A percentile compares a stretch with the other conserved stretches of the same genome.
These are phyloP conservation scores for Sporothrix pseudoabietina DNA, from an alignment of 2,329 filamentous ascomycete species.

Conservation along the genomic window DNA sequence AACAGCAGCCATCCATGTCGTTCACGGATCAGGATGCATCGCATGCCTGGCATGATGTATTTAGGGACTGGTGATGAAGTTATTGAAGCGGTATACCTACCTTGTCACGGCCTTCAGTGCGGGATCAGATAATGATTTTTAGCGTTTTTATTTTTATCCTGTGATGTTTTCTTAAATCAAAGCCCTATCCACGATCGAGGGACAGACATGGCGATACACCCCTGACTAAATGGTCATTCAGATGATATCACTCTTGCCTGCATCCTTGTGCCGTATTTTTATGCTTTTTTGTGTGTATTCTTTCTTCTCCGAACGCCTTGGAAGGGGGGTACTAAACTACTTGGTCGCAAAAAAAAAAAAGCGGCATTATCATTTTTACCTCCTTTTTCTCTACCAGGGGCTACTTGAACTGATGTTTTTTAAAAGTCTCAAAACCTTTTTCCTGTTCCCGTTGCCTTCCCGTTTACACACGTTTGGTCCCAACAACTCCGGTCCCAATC, in stretches of 20 bases:
- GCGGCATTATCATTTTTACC: slow-evolving; percentile 27
- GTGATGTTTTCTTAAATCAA: neutral
- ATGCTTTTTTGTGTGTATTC: slow-evolving; percentile 23
- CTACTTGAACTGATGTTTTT: slow-evolving; percentile 26
- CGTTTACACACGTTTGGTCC: slow-evolving; percentile 13
- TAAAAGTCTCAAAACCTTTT: slow-evolving; percentile 8
- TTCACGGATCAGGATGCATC: neutral
- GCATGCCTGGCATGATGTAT: slow-evolving; percentile 12
- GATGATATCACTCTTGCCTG: neutral
- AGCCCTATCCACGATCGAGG: neutral
- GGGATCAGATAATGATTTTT: neutral
- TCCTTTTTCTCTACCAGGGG: slow-evolving; percentile 29
- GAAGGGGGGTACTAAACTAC: slow-evolving; percentile 24
- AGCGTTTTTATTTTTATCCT: slow-evolving; percentile 21
- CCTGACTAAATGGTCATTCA: neutral
- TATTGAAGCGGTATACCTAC: too few relatives aligned
- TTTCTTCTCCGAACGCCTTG: slow-evolving; percentile 19
- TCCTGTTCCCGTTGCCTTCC: slow-evolving; percentile 24
- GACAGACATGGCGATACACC: neutral
- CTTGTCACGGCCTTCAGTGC: too few relatives aligned
- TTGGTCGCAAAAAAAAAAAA: slow-evolving; percentile 26
- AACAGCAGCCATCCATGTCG: neutral
- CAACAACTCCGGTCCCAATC: slow-evolving; percentile 15
- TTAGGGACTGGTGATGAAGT: slow-evolving; percentile 6
- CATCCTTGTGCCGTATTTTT: neutral